These are phyloP conservation scores for Rhizopus sp. DNA, from an alignment of 371 early-diverging fungal genomes.

Conservation along the genomic window DNA sequence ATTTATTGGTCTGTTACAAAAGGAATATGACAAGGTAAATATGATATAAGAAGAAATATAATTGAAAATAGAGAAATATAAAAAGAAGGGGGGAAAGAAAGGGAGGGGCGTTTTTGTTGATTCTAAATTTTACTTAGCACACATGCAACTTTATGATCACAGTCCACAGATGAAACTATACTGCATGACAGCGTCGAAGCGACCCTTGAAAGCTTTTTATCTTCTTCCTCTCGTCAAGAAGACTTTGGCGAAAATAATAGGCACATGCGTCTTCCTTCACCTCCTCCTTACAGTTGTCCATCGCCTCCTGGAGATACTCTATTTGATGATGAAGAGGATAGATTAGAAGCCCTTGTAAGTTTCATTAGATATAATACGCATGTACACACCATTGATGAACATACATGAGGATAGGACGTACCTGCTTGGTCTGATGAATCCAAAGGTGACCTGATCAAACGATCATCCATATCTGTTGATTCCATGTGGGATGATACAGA, in stretches of 20 bases:
- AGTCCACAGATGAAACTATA: constrained; percentile 45
- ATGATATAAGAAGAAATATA: background rate
- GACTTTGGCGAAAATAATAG: background rate
- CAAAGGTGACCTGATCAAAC: constrained; percentile 26
- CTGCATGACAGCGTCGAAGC: constrained; percentile 6
- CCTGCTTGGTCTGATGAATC: constrained; percentile 47
- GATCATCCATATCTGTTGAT: constrained; percentile 45
- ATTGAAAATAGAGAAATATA: background rate
- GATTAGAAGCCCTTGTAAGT: constrained; percentile 47
- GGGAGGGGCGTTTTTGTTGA: constrained; percentile 19
- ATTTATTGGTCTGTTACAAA: constrained; percentile 4
- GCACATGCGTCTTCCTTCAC: background rate
- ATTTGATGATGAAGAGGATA: constrained; percentile 26
- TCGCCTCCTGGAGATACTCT: background rate
- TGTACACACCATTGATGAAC: background rate
- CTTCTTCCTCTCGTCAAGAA: background rate
- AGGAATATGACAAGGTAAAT: constrained; percentile 4
- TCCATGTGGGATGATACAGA: constrained; percentile 49
- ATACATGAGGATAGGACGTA: constrained; percentile 28
- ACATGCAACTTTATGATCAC: constrained; percentile 46
- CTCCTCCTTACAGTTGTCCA: background rate
- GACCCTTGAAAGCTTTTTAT: constrained; percentile 2
- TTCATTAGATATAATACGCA: background rate
- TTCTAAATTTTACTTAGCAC: constrained; percentile 49
- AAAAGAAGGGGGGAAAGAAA: background rate